Evolutionary conservation across 345 rosid genomes (phyloP), one percentile per base, ranked within the genome.

Genomic region (Populus tremula): DNA sequence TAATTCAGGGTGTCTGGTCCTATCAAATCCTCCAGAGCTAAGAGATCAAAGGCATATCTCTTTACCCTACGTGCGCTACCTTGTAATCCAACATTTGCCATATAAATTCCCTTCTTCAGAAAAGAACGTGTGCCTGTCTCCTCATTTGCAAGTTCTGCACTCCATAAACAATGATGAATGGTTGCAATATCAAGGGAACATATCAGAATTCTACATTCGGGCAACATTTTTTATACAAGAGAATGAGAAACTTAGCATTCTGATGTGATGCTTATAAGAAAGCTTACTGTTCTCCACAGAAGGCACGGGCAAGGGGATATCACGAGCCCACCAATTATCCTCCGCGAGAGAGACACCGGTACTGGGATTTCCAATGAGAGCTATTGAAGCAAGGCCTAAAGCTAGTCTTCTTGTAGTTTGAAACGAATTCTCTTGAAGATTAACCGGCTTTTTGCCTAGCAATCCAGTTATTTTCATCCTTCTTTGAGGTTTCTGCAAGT

Each of bases 11-110:
- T 91, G 45, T 90, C 96, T 12, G 90, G 90, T 84, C 90, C 92
- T 65, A 93, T 87, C 91, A 95, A 82, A 85, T 91, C 98, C 67
- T 81, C 98, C 96, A 92, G 82, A 13, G 99, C 99, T 35, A 91
- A 72, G 16, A 91, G 89, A 89, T 93, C 97, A 76, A 93, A 91
- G 20, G 96, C 91, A 63, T 87, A 85, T 78, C 88, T 93, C 84
- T 82, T 90, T 27, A 94, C 74, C 89, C 97, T 89, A 50, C 86
- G 87, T 71, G 69, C 86, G 72, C 96, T 87, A 7, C 89, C 90
- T 82, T 87, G 75, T 2, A 86, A 76, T 71, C 91, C 92, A 13
- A 92, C 87, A 72, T 95, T 79, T 8, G 94, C 91, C 39, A 93
- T 75, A 56, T 87, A 93, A 6, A 93, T 71, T 45, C 92, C 96